Evolutionary conservation across 1,284 basidiomycete genomes (phyloP), one percentile per base, ranked within the genome.

Genomic region (Microbotryomycetes sp.): DNA sequence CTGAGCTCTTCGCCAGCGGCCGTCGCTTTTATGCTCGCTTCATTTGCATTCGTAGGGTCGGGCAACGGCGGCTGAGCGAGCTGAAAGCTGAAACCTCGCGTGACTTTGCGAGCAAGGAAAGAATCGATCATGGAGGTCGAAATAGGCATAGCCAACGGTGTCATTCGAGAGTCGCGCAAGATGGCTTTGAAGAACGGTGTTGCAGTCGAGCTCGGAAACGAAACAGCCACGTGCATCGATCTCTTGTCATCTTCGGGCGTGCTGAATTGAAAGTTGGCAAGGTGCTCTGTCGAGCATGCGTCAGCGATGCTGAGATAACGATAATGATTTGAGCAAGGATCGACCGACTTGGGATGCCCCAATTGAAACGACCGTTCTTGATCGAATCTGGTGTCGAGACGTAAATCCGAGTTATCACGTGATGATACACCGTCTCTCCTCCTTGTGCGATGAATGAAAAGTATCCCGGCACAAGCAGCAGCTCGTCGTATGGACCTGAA

Each of bases 401-500:
- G 53, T 69, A 69, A 54, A 69, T 69, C 3, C 67, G 54, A 28
- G 67, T 65, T 35, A 65, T 57, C 23, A 31, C 45, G 0, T 55
- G 5, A 23, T 52, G 51, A 54, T 58, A 62, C 16, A 45, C 28
- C n/a, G 48, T 56, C 41, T 49, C 50, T 5, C 35, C 13, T 3
- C 46, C 27, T 52, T 52, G n/a, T 7, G 7, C 24, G n/a, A n/a
- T n/a, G 50, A 27, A 27, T n/a, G 31, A 49, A 49, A 62, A 69
- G 9, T 62, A 51, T 2, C 67, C 67, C 1, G 67, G 67, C 5
- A 65, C 47, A 54, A 55, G 63, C 31, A 69, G 56, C 5, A 69
- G 26, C 48, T 69, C 67, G 53, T 69, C 67, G 54, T 69, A 69
- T 0, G 67, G 65, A 13, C 62, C 64, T 46, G 51, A 58, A 41